Conservation (phyloP, 2,329 filamentous ascomycete species). For the Claviceps sp. region DNA sequence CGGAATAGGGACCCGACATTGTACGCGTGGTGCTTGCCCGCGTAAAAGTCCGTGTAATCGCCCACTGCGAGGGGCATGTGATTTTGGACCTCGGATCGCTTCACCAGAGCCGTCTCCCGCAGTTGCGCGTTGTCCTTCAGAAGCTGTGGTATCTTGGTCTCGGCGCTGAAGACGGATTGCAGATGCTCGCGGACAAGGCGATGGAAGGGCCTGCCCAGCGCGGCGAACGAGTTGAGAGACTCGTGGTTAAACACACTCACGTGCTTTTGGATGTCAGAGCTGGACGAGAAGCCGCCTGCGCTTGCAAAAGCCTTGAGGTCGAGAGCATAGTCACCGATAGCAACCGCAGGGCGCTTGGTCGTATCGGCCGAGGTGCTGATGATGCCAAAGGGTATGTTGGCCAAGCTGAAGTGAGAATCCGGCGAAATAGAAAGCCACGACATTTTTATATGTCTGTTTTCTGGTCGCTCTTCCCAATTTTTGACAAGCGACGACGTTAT, state of each 20-base stretch:
- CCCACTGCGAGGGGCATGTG: conserved; percentile 67
- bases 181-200: conserved; percentile 59
- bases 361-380: conserved; percentile 48
- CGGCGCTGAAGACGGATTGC: conserved; percentile 42
- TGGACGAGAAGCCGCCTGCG: conserved; percentile 24
- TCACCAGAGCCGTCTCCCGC: conserved; percentile 15
- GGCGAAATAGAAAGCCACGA: conserved; percentile 16
- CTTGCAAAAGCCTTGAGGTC: conserved; percentile 51
- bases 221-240: conserved; percentile 21
- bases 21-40: conserved; percentile 65
- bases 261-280: conserved; percentile 14
- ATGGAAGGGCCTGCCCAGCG: conserved; percentile 54
- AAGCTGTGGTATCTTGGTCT: conserved; percentile 28
- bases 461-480: too few relatives aligned
- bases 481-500: neutral
- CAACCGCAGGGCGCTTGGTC: conserved; percentile 51
- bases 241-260: conserved; percentile 14
- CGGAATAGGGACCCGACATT: conserved; percentile 58
- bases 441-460: neutral
- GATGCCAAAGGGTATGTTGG: conserved; percentile 75
- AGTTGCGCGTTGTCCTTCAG: conserved; percentile 24
- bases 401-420: conserved; percentile 47
- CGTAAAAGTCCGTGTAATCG: conserved; percentile 80
- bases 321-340: conserved; percentile 59
- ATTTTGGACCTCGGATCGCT: conserved; percentile 37